Conservation (phyloP, 176 grass and related monocot genomes). For the Puccinellia tenuiflora region DNA sequence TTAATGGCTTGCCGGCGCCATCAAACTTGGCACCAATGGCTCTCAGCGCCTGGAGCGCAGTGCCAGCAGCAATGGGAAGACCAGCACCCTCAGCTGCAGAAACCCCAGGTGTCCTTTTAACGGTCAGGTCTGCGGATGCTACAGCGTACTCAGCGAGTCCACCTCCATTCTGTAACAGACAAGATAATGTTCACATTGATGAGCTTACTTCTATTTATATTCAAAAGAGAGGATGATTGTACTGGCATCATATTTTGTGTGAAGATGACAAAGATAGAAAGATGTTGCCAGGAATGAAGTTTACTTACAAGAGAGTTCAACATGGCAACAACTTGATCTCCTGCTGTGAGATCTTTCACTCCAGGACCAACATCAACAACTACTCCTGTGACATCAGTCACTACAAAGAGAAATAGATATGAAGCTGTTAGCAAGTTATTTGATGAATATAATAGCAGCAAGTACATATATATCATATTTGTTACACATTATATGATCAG, state of each 20-base stretch:
- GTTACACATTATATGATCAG: not conserved
- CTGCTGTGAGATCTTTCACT: slow-evolving; percentile 28
- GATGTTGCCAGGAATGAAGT: not conserved
- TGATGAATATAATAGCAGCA: not conserved
- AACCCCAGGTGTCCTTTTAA: not conserved
- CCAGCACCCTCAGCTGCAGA: not conserved
- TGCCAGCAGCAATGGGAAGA: slow-evolving; percentile 21
- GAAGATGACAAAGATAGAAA: not conserved
- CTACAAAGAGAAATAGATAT: slow-evolving; percentile 14
- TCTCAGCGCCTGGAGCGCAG: slow-evolving; percentile 33
- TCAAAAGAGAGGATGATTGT: not conserved
- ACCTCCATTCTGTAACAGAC: slow-evolving; percentile 34
- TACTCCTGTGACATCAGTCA: slow-evolving; percentile 55
- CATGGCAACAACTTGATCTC: slow-evolving; percentile 59
- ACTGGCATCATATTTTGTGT: too few species aligned
- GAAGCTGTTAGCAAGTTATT: not conserved
- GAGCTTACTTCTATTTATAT: not conserved
- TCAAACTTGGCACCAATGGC: slow-evolving; percentile 46
- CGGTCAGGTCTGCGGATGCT: slow-evolving; percentile 27
- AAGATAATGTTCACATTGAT: not conserved
- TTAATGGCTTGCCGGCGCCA: slow-evolving; percentile 32
- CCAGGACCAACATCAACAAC: slow-evolving; percentile 51
- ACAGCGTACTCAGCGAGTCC: slow-evolving; percentile 57
- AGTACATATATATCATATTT: not conserved
- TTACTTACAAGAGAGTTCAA: slow-evolving; percentile 34